Percentiles rank a stretch among this genome's conserved stretches.
Evolutionary conservation across 345 rosid species (phyloP).

Genomic region (Raphanus raphanistrum): DNA sequence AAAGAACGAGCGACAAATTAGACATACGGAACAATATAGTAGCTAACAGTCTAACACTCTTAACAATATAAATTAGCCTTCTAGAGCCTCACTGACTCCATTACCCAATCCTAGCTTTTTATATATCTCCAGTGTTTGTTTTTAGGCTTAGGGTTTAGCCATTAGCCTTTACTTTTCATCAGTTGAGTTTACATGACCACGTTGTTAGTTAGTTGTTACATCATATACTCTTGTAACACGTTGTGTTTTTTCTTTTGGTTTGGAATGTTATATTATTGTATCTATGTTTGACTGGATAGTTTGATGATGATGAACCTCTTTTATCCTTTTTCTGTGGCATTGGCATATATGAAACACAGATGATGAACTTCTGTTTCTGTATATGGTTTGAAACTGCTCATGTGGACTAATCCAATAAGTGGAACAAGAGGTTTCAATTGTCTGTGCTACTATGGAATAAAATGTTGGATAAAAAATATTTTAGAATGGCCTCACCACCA

Average conservation of each 20-base stretch:
- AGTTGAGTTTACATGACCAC: not conserved
- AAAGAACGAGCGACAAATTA: not conserved
- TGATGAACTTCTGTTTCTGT: too few species aligned
- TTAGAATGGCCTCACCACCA: not conserved
- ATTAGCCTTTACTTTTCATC: not conserved
- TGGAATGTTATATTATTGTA: not conserved
- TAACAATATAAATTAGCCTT: not conserved
- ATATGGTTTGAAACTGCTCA: constrained; percentile 48
- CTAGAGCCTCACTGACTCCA: not conserved
- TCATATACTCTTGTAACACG: not conserved
- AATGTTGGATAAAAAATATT: constrained; percentile 53
- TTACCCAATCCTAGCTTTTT: not conserved
- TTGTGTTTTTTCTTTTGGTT: not conserved
- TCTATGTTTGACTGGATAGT: not conserved
- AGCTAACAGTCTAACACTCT: not conserved
- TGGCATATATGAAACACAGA: too few species aligned
- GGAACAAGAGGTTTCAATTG: constrained; percentile 87
- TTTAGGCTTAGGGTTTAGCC: not conserved
- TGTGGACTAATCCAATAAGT: constrained; percentile 84
- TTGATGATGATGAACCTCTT: too few species aligned
- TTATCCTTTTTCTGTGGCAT: too few species aligned
- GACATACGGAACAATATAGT: not conserved
- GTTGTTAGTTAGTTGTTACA: not conserved
- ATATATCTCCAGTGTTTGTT: not conserved
- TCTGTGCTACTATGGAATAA: constrained; percentile 72